A percentile compares a stretch with the other conserved stretches of the same genome.
Evolutionary conservation across 352 stramenopile genomes (phyloP).

Genomic region (Pythium vanterpoolii): DNA sequence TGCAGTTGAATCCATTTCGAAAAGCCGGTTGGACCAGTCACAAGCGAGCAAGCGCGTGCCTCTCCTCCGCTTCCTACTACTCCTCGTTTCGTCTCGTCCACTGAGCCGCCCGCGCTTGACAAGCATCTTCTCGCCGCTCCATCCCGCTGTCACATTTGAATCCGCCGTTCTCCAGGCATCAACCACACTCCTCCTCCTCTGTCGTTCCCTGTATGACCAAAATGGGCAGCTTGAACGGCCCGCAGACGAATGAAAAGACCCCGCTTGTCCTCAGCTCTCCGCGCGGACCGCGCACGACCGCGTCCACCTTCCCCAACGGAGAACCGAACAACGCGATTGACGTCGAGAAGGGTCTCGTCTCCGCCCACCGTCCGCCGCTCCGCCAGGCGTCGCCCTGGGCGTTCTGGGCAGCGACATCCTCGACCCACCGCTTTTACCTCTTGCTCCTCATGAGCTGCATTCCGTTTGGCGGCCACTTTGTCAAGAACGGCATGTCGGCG

Average conservation of each 20-base stretch:
- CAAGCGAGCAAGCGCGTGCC: slow-evolving; percentile 10
- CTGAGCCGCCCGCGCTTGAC: neutral
- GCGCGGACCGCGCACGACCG: neutral
- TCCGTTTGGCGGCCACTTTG: slow-evolving; percentile 83
- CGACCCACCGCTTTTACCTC: slow-evolving; percentile 74
- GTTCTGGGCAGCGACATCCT: slow-evolving; percentile 68
- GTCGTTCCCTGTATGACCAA: slow-evolving; percentile 1
- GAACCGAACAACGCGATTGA: neutral
- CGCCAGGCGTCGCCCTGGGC: slow-evolving; percentile 45
- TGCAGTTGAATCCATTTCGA: neutral
- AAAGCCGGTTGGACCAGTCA: slow-evolving; percentile 8
- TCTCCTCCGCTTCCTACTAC: neutral
- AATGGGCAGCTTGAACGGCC: slow-evolving; percentile 21
- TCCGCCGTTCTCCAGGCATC: neutral
- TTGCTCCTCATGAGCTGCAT: slow-evolving; percentile 84
- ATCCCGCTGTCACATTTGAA: neutral
- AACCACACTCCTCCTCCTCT: neutral
- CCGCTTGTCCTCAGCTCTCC: slow-evolving; percentile 21
- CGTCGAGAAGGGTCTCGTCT: slow-evolving; percentile 4
- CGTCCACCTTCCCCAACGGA: neutral
- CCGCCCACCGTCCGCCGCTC: slow-evolving; percentile 24
- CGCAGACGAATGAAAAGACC: slow-evolving; percentile 16
- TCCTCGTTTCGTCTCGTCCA: neutral
- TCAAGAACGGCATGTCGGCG: slow-evolving; percentile 86
- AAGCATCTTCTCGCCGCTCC: neutral